Percentiles rank a stretch among this genome's conserved stretches.
phyloP scores from a whole-genome alignment of 495 filamentous ascomycete genomes.

The Tuber microsphaerosporum region DNA sequence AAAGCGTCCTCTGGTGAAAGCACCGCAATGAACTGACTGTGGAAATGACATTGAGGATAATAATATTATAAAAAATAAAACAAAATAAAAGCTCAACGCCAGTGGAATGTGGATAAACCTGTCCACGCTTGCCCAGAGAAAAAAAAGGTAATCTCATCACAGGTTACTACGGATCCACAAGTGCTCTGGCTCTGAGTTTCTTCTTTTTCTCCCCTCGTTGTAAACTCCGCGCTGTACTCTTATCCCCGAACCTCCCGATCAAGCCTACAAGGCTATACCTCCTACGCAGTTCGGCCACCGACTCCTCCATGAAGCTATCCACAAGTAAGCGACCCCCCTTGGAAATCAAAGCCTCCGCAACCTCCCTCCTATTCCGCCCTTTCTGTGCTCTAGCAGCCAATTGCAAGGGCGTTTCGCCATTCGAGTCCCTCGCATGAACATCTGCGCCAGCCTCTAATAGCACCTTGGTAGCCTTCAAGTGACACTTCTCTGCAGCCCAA shows the following conservation, averaged over 20 bases:
- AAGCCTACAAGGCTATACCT: not conserved
- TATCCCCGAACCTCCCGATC: not conserved
- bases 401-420: conserved; percentile 30
- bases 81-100: not conserved
- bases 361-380: not conserved
- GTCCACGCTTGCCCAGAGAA: not conserved
- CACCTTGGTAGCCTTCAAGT: conserved; percentile 11
- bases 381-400: not conserved
- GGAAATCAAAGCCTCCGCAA: not conserved
- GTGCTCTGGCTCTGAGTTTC: not conserved
- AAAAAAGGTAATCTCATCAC: not conserved
- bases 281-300: not conserved
- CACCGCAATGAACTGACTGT: not conserved
- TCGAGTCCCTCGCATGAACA: conserved; percentile 9
- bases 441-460: conserved; percentile 25
- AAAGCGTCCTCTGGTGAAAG: not conserved
- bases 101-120: not conserved
- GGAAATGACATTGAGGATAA: not conserved
- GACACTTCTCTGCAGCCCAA: conserved; percentile 18
- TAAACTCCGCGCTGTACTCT: not conserved
- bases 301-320: not conserved
- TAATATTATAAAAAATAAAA: not conserved
- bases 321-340: not conserved
- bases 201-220: not conserved
- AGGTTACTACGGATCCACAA: not conserved